Conservation (phyloP, 2,329 filamentous ascomycete genomes). For the Alternaria alternata region DNA sequence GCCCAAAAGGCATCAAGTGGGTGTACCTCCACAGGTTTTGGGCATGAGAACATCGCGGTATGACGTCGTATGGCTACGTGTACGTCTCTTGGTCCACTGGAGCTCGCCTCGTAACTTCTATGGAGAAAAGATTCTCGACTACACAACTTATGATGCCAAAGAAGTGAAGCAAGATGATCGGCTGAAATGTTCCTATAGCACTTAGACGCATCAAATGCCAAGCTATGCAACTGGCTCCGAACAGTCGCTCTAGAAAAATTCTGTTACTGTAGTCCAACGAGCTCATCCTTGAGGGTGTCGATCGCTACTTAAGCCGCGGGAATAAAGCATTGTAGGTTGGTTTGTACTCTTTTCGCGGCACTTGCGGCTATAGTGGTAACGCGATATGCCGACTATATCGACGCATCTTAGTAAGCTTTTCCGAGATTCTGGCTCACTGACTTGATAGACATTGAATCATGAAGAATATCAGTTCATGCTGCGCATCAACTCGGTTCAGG, state of each 20-base stretch:
- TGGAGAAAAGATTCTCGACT: not conserved
- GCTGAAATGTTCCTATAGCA: not conserved
- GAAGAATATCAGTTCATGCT: not conserved
- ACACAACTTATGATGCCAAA: not conserved
- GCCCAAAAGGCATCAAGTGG: not conserved
- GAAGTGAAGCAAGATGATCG: conserved; percentile 3
- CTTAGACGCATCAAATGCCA: not conserved
- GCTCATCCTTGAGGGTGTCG: not conserved
- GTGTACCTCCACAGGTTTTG: not conserved
- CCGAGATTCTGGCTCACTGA: not conserved
- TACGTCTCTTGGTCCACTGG: not conserved
- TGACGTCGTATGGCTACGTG: conserved; percentile 1
- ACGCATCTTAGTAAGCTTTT: not conserved
- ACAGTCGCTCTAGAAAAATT: not conserved
- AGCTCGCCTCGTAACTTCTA: not conserved
- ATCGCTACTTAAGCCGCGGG: not conserved
- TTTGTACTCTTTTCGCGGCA: not conserved
- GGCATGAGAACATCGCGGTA: not conserved
- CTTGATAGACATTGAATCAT: not conserved
- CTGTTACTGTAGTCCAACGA: not conserved
- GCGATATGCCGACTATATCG: not conserved
- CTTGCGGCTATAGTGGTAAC: not conserved
- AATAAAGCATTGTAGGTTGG: not conserved
- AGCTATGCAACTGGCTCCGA: not conserved
- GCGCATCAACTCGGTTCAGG: not conserved